These are phyloP conservation scores for Kluyveromyces starmeri DNA, from an alignment of 805 yeast genomes.

Conservation along the genomic window DNA sequence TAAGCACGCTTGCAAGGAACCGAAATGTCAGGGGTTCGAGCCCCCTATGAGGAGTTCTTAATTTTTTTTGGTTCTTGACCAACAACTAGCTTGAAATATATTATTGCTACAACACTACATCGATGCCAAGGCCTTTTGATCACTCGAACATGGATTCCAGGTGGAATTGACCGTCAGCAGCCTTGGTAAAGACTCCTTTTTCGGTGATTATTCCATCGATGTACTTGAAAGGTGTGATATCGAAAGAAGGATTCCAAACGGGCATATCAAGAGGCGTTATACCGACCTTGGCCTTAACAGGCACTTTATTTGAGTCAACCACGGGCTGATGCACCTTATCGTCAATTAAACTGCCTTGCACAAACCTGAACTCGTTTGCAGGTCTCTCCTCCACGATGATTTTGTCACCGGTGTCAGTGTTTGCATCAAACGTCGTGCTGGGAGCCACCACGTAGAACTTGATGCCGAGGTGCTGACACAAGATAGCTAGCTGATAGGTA, in stretches of 20 bases:
- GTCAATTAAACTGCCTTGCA: conserved; percentile 57
- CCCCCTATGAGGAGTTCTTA: conserved; percentile 42
- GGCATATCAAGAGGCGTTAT: conserved; percentile 76
- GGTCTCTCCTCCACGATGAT: conserved; percentile 88
- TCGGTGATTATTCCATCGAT: conserved; percentile 92
- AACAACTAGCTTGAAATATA: no score
- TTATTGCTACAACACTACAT: no score
- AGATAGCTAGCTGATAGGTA: conserved; percentile 78
- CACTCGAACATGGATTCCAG: conserved; percentile 25
- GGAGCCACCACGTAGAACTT: conserved; percentile 95
- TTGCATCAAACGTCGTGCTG: conserved; percentile 74
- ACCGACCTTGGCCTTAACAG: conserved; percentile 46
- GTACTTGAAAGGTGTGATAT: conserved; percentile 74
- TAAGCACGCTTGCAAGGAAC: conserved; percentile 37
- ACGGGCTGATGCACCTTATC: conserved; percentile 17
- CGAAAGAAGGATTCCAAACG: conserved; percentile 97
- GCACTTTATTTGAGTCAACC: conserved; percentile 22
- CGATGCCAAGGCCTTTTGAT: no score
- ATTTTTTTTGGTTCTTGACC: conserved; percentile 4
- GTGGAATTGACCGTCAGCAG: conserved; percentile 41
- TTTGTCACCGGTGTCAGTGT: conserved; percentile 56
- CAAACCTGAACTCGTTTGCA: conserved; percentile 61
- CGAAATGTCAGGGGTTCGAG: conserved; percentile 45
- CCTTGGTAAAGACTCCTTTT: conserved; percentile 47
- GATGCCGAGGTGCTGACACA: conserved; percentile 54